Evolutionary conservation across 345 rosid genomes (phyloP).

Genomic region (Pugionium dolabratum): DNA sequence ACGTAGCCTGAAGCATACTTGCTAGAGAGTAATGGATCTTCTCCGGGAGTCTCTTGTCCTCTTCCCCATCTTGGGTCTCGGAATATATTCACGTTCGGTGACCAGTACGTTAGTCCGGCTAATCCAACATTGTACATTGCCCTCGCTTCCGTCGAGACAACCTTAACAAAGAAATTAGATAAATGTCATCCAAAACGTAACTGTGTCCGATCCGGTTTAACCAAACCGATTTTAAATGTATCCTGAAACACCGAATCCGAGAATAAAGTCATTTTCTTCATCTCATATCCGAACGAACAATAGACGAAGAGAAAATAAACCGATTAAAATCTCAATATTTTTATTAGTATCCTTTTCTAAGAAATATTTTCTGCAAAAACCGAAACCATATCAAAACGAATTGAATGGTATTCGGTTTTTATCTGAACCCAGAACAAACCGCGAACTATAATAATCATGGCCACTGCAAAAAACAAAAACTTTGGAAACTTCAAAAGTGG

Average conservation of each 20-base stretch:
- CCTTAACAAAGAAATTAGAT: conserved; percentile 41
- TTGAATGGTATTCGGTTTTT: no score
- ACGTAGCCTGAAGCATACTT: conserved; percentile 74
- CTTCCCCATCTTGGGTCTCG: conserved; percentile 99
- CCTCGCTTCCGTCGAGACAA: conserved; percentile 92
- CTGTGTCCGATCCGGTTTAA: not conserved
- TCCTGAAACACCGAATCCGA: not conserved
- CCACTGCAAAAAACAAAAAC: not conserved
- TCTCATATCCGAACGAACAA: not conserved
- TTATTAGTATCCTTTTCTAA: no score
- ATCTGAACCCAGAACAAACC: not conserved
- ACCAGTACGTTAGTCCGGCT: conserved; percentile 92
- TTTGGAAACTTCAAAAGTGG: not conserved
- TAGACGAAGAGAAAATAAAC: not conserved
- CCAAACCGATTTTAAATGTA: no score
- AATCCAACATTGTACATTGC: conserved; percentile 95
- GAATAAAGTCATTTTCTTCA: not conserved
- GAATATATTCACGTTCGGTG: conserved; percentile 85
- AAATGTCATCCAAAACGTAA: not conserved
- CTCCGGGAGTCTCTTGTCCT: conserved; percentile 67
- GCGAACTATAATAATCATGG: not conserved
- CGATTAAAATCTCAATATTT: not conserved
- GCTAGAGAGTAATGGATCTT: conserved; percentile 81
- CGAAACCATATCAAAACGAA: not conserved
- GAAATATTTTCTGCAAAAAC: not conserved